phyloP scores from a whole-genome alignment of 768 basidiomycete species.

The Amanita polypyramis region DNA sequence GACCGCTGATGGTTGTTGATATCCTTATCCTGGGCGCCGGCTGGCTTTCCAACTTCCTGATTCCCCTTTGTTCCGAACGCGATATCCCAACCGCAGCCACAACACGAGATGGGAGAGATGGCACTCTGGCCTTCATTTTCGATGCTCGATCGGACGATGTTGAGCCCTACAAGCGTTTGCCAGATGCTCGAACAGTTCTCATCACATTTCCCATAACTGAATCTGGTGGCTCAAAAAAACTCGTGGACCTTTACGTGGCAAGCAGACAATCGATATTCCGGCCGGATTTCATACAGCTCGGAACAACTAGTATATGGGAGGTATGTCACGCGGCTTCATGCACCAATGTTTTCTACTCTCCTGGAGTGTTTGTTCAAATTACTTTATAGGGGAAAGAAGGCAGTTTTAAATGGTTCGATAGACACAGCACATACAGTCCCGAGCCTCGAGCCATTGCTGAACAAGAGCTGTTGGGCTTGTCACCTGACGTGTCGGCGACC shows the following conservation, averaged over 20 bases:
- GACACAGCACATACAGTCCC: slow-evolving; percentile 20
- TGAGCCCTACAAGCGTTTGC: slow-evolving; percentile 34
- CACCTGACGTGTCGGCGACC: slow-evolving; percentile 29
- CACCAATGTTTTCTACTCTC: slow-evolving; percentile 21
- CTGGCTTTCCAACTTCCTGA: slow-evolving; percentile 54
- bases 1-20: slow-evolving; percentile 30
- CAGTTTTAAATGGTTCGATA: not conserved
- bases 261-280: slow-evolving; percentile 18
- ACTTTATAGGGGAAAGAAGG: not conserved
- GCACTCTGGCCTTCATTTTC: slow-evolving; percentile 45
- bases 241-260: slow-evolving; percentile 35
- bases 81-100: slow-evolving; percentile 39
- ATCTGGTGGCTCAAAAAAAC: slow-evolving; percentile 26
- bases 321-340: slow-evolving; percentile 42
- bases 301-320: slow-evolving; percentile 52
- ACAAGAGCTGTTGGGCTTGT: slow-evolving; percentile 25
- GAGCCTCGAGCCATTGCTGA: slow-evolving; percentile 42
- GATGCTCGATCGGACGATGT: slow-evolving; percentile 36
- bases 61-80: slow-evolving; percentile 35
- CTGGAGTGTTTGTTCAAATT: not conserved
- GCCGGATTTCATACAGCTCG: slow-evolving; percentile 47
- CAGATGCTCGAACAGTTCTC: slow-evolving; percentile 15
- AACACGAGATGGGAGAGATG: slow-evolving; percentile 37
- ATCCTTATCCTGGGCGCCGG: slow-evolving; percentile 57
- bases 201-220: slow-evolving; percentile 46